These are phyloP conservation scores for Medicago ruthenica DNA, from an alignment of 306 rosid species.

Conservation along the genomic window DNA sequence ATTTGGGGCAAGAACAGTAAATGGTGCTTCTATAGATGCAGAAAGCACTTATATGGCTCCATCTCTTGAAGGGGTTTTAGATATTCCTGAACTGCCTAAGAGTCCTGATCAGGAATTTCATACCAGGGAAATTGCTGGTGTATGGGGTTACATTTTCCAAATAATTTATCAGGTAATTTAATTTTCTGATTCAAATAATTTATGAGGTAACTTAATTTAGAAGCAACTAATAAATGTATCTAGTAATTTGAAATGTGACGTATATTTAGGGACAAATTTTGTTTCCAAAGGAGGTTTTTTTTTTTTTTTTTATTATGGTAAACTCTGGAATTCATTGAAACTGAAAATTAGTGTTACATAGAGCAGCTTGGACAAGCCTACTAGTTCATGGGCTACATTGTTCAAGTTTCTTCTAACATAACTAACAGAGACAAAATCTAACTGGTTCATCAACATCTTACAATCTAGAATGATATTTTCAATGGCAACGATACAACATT, in stretches of 20 bases:
- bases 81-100: constrained; percentile 48
- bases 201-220: too few relatives aligned
- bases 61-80: constrained; percentile 40
- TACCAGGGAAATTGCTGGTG: constrained; percentile 53
- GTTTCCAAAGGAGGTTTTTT: too few relatives aligned
- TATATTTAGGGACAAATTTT: too few relatives aligned
- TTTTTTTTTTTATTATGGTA: too few relatives aligned
- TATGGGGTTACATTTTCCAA: constrained; percentile 69
- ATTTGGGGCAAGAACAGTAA: constrained; percentile 34
- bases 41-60: constrained; percentile 59
- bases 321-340: too few relatives aligned
- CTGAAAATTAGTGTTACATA: too few relatives aligned
- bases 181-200: neutral
- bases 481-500: neutral
- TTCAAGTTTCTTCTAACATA: neutral
- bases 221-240: too few relatives aligned
- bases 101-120: constrained; percentile 42
- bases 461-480: neutral
- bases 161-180: constrained; percentile 76
- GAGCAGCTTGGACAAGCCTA: neutral
- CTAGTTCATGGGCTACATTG: neutral
- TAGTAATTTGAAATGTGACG: too few relatives aligned
- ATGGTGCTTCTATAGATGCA: constrained; percentile 46
- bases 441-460: neutral
- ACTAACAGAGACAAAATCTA: neutral